Conservation (phyloP, 306 rosid species). For the Abrus precatorius region DNA sequence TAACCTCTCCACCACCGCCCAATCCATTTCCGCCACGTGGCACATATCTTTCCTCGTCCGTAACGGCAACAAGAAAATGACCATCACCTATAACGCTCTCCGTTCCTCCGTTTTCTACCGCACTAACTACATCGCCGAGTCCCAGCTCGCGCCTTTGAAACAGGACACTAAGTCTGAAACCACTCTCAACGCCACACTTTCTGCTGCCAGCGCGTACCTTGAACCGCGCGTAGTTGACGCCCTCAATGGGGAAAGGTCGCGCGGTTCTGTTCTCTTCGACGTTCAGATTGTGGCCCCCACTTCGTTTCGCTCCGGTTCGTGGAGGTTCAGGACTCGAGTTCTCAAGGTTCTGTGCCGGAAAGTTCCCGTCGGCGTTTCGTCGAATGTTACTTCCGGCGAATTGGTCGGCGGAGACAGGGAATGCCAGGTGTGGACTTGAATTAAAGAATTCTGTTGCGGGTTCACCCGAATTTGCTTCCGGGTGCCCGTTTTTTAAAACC, state of each 20-base stretch:
- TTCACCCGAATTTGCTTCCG: background rate
- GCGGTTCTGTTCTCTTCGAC: constrained; percentile 62
- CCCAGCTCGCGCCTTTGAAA: constrained; percentile 62
- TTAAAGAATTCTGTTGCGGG: background rate
- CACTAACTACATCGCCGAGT: constrained; percentile 40
- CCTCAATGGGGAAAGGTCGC: constrained; percentile 51
- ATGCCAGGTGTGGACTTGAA: constrained; percentile 76
- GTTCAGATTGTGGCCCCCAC: constrained; percentile 60
- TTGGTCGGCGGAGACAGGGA: constrained; percentile 55
- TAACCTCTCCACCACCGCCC: constrained; percentile 57
- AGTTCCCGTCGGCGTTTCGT: constrained; percentile 52
- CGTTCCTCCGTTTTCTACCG: constrained; percentile 52
- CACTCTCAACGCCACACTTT: constrained; percentile 56
- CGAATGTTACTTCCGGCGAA: constrained; percentile 58
- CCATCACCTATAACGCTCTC: constrained; percentile 60
- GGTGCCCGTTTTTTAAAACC: constrained; percentile 35
- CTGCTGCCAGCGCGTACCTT: constrained; percentile 53
- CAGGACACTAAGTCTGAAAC: constrained; percentile 58
- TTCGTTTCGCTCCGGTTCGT: constrained; percentile 72
- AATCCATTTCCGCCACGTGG: constrained; percentile 72
- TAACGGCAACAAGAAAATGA: constrained; percentile 80
- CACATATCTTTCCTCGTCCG: constrained; percentile 55
- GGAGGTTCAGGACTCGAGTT: constrained; percentile 70
- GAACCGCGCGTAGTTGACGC: background rate
- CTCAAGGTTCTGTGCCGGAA: constrained; percentile 68